Percentiles rank a stretch among this genome's conserved stretches.
phyloP scores from a whole-genome alignment of 768 basidiomycete species.

The Albatrellus ellisii region DNA sequence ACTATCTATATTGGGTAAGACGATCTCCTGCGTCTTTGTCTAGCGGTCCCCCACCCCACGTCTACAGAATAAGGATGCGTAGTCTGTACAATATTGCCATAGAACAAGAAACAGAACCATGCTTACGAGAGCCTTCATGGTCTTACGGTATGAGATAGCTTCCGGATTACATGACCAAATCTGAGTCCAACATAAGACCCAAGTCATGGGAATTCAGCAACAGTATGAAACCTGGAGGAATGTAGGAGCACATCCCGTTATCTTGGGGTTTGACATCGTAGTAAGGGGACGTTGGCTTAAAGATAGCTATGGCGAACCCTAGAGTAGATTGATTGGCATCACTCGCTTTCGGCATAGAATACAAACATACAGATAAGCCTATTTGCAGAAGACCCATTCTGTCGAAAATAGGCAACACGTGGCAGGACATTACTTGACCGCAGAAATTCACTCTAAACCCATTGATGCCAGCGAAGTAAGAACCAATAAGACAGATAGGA shows the following conservation, averaged over 20 bases:
- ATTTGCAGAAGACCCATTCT: constrained; percentile 20
- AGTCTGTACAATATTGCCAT: neutral
- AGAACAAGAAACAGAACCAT: neutral
- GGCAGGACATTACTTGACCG: constrained; percentile 16
- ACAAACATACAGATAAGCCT: neutral
- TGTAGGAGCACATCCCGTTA: constrained; percentile 20
- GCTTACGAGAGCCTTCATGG: constrained; percentile 15
- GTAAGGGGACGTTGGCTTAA: constrained; percentile 19
- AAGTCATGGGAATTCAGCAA: no score
- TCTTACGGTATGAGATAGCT: constrained; percentile 14
- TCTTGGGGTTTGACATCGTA: constrained; percentile 19
- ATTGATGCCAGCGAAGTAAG: neutral
- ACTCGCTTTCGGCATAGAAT: neutral
- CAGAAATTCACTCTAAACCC: constrained; percentile 16
- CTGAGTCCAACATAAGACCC: constrained; percentile 4
- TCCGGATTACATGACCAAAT: constrained; percentile 15
- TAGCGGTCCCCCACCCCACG: constrained; percentile 21
- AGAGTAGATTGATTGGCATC: neutral
- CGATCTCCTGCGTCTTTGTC: constrained; percentile 15
- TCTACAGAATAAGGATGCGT: constrained; percentile 9
- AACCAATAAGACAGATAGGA: neutral
- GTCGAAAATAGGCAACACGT: constrained; percentile 22
- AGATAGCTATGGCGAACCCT: constrained; percentile 20
- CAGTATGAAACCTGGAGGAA: constrained; percentile 20
- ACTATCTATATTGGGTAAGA: constrained; percentile 16